Conservation (phyloP, 2,329 filamentous ascomycete genomes). For the Colletotrichum viniferum region DNA sequence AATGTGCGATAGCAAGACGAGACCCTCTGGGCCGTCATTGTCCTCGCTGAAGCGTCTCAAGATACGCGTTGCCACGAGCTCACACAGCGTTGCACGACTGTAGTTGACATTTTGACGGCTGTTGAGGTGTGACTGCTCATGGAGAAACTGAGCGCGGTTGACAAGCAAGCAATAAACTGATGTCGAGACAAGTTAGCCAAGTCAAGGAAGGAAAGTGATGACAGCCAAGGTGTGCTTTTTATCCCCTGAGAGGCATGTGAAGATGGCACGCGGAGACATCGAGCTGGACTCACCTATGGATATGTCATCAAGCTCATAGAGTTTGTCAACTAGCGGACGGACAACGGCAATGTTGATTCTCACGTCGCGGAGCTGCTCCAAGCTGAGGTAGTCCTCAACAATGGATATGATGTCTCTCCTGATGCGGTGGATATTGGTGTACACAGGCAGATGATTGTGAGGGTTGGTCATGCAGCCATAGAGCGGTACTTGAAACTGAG, state of each 20-base stretch:
- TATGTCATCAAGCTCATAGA: slow-evolving; percentile 80
- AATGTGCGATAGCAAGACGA: slow-evolving; percentile 78
- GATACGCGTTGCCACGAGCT: slow-evolving; percentile 79
- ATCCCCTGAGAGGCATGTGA: not conserved
- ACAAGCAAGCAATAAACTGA: slow-evolving; percentile 83
- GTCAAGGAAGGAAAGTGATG: not conserved
- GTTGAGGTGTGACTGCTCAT: slow-evolving; percentile 75
- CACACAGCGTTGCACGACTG: slow-evolving; percentile 78
- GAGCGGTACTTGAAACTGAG: slow-evolving; percentile 42
- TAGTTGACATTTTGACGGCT: slow-evolving; percentile 83
- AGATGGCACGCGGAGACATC: not conserved
- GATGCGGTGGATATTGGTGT: slow-evolving; percentile 78
- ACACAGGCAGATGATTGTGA: slow-evolving; percentile 71
- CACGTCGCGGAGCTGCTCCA: slow-evolving; percentile 80
- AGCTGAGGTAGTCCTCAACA: slow-evolving; percentile 67
- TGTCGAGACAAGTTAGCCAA: not conserved
- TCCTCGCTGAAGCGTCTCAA: slow-evolving; percentile 81
- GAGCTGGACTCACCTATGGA: slow-evolving; percentile 64
- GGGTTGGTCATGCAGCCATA: slow-evolving; percentile 62
- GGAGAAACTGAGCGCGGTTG: slow-evolving; percentile 79
- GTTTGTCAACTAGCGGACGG: slow-evolving; percentile 80
- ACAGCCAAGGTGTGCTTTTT: not conserved
- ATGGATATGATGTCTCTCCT: slow-evolving; percentile 67
- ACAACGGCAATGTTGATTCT: slow-evolving; percentile 83
- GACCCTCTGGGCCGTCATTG: slow-evolving; percentile 70